These are phyloP conservation scores for Dendrostoma leiphaemia DNA, from an alignment of 2,329 filamentous ascomycete species.

Conservation along the genomic window DNA sequence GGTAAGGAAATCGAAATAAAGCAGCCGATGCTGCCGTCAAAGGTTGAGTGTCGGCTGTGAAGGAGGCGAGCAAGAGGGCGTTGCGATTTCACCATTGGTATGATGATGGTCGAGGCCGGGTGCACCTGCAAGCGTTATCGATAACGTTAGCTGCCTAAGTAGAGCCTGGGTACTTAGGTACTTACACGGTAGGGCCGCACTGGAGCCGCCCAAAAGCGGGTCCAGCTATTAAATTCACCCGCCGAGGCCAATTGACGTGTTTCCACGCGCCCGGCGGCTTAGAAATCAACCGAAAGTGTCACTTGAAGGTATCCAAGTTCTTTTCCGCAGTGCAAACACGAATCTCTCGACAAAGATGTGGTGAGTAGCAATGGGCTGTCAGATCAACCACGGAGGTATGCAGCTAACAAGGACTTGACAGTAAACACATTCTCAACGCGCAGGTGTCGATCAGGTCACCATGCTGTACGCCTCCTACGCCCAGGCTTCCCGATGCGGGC, in stretches of 20 bases:
- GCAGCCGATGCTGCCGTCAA: background rate
- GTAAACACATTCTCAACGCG: constrained; percentile 97
- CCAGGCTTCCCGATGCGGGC: background rate
- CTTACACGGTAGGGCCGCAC: constrained; percentile 1
- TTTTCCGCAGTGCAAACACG: background rate
- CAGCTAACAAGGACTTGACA: constrained; percentile 34
- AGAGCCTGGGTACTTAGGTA: no score
- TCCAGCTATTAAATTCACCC: constrained; percentile 6
- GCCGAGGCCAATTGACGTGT: constrained; percentile 13
- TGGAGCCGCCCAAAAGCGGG: constrained; percentile 5
- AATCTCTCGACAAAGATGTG: constrained; percentile 11
- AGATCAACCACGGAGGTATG: background rate
- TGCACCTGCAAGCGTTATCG: background rate
- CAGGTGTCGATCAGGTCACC: constrained; percentile 94
- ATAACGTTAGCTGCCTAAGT: no score
- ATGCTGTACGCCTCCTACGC: constrained; percentile 67
- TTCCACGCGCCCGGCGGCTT: constrained; percentile 14
- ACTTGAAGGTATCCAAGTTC: background rate
- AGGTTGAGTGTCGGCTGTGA: background rate
- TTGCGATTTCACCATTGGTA: no score
- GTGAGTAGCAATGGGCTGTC: background rate
- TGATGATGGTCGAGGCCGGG: background rate
- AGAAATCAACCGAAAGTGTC: constrained; percentile 4
- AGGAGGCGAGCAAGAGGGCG: no score
- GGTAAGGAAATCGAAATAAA: no score